Evolutionary conservation across 768 basidiomycete genomes (phyloP).

Genomic region (Mycena pura): DNA sequence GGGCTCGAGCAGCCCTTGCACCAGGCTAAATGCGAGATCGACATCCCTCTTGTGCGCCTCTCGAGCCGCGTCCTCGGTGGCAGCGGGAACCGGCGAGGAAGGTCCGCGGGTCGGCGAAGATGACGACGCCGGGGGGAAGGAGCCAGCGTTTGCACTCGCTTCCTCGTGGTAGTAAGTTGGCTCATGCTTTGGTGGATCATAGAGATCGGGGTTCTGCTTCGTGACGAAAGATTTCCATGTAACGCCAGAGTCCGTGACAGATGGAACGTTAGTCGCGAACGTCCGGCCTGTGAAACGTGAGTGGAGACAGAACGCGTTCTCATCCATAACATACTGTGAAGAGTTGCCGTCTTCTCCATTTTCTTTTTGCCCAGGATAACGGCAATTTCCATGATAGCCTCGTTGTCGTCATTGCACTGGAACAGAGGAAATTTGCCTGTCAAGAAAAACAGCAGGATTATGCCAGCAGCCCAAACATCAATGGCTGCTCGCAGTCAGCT

Average conservation of each 20-base stretch:
- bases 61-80: constrained; percentile 11
- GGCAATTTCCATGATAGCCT: constrained; percentile 95
- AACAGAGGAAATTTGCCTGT: constrained; percentile 93
- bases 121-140: constrained; percentile 43
- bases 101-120: constrained; percentile 28
- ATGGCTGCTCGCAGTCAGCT: constrained; percentile 63
- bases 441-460: constrained; percentile 91
- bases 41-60: constrained; percentile 47
- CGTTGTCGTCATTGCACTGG: constrained; percentile 91
- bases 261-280: constrained; percentile 89
- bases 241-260: constrained; percentile 68
- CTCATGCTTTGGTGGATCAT: constrained; percentile 57
- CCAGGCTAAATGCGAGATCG: constrained; percentile 74
- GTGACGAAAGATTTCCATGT: constrained; percentile 79
- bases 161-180: constrained; percentile 61
- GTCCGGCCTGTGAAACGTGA: constrained; percentile 69
- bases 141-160: constrained; percentile 26
- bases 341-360: constrained; percentile 84
- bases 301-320: not conserved
- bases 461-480: constrained; percentile 95
- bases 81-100: constrained; percentile 26
- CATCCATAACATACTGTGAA: constrained; percentile 79
- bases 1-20: constrained; percentile 75
- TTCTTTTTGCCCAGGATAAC: constrained; percentile 80
- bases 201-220: constrained; percentile 75